These are phyloP conservation scores for Botrytis paeoniae DNA, from an alignment of 2,329 filamentous ascomycete species.

Conservation along the genomic window DNA sequence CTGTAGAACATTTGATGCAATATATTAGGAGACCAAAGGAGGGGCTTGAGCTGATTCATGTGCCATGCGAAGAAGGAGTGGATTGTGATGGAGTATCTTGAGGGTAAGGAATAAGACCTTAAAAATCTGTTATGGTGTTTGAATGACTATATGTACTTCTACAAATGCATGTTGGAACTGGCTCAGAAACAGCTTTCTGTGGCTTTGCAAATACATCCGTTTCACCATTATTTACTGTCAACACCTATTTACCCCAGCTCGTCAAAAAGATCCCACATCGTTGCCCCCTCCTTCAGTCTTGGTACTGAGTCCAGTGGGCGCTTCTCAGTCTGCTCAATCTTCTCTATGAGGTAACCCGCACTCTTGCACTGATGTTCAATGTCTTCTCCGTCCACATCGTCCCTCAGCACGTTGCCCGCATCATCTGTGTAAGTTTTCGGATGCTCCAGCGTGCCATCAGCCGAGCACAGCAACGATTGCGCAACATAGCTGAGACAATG, in stretches of 20 bases:
- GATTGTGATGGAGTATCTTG: neutral
- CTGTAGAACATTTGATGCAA: neutral
- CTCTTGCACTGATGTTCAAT: neutral
- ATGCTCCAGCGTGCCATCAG: neutral
- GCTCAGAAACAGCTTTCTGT: too few relatives aligned
- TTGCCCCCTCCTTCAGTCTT: neutral
- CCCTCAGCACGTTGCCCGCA: neutral
- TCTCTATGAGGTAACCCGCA: neutral
- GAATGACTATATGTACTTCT: too few relatives aligned
- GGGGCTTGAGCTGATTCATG: neutral
- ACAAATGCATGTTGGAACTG: too few relatives aligned
- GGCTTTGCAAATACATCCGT: too few relatives aligned
- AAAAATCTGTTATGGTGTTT: too few relatives aligned
- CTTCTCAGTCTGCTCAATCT: neutral
- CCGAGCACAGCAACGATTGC: neutral
- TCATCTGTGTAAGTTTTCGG: neutral
- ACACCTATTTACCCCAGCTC: too few relatives aligned
- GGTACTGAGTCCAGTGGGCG: neutral
- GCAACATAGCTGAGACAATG: constrained; percentile 3
- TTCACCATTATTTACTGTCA: too few relatives aligned
- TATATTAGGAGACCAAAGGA: neutral
- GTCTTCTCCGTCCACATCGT: neutral
- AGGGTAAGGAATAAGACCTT: too few relatives aligned
- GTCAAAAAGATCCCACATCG: too few relatives aligned
- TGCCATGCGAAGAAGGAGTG: neutral